Conservation (phyloP, 176 grass and related monocot genomes). For the Phyllostachys edulis region DNA sequence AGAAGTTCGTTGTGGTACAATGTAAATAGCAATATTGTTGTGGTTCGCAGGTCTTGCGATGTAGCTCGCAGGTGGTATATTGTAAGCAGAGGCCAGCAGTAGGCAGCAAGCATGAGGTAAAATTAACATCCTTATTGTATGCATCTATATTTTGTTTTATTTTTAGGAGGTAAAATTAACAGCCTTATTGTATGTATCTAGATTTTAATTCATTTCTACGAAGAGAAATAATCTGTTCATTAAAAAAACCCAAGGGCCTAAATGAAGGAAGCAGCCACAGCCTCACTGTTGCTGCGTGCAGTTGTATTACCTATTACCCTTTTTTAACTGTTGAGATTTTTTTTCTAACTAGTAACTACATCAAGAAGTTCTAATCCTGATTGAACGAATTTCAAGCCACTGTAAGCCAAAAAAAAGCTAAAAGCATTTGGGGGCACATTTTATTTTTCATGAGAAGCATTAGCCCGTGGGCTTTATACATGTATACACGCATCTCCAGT, state of each 20-base stretch:
- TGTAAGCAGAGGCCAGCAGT: slow-evolving; percentile 6
- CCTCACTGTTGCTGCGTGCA: neutral
- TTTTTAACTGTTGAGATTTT: neutral
- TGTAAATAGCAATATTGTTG: neutral
- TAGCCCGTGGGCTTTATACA: neutral
- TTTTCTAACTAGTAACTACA: slow-evolving; percentile 6
- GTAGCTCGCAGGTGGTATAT: neutral
- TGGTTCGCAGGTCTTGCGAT: neutral
- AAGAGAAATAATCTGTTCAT: neutral
- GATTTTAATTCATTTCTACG: neutral
- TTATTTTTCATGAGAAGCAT: slow-evolving; percentile 15
- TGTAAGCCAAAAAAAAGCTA: neutral
- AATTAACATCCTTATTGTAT: slow-evolving; percentile 1
- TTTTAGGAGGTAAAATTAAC: neutral
- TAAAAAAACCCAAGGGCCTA: neutral
- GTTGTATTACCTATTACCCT: neutral
- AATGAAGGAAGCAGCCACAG: neutral
- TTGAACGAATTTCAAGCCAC: neutral
- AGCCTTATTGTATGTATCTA: neutral
- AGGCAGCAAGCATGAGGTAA: neutral
- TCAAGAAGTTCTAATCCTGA: neutral
- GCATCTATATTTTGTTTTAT: neutral
- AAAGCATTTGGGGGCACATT: neutral
- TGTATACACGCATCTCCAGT: slow-evolving; percentile 1
- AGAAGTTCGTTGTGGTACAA: neutral